Base-by-base conservation (phyloP, 371 early-diverging fungal genomes). In the Syncephalastrum racemosum region DNA sequence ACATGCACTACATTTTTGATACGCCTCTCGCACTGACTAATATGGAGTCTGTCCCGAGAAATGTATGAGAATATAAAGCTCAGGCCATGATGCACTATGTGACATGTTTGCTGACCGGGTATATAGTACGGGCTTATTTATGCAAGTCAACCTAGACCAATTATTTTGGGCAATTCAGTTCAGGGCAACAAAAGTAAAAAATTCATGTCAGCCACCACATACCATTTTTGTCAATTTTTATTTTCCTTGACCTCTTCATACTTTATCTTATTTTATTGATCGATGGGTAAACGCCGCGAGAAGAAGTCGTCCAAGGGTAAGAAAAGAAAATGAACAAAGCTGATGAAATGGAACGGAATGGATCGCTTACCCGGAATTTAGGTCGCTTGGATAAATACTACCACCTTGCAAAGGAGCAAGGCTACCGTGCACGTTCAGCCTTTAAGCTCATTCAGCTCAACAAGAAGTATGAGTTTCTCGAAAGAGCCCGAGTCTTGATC, bases 301-400 rank as follows among this genome's bases (percentile, higher is more conserved):
- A 75, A 75, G 50, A 75, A 75, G 56, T 66, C 66, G 56, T 75
- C 76, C 66, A 75, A 75, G 54, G 76, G 76, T 76, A 72, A 54
- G 19, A 4, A 18, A 20, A 59, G 20, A 56, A 15, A 23, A 49
- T 23, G 15, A 27, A 13, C 50, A 15, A 50, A 8, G 4, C 7
- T 16, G 18, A 4, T 40, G n/a, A 39, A 25, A 20, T 4, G 25
- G 4, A 16, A 25, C 7, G 10, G 39, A 23, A 1, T 44, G 24
- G 39, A 24, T 47, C 19, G 23, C 8, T 45, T 48, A 39, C 4
- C 15, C 20, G 24, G 13, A 20, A 8, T 43, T 31, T 46, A 81
- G 95, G 96, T 54, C 94, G 99, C 79, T 87, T 99, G 82, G 99
- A 99, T 85, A 99, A 99, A 85, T 99, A 96, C 84, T 99, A 99